A percentile compares a stretch with the other conserved stretches of the same genome.
Evolutionary conservation across 352 stramenopile species (phyloP).

Genomic region (Globisporangium nunn): DNA sequence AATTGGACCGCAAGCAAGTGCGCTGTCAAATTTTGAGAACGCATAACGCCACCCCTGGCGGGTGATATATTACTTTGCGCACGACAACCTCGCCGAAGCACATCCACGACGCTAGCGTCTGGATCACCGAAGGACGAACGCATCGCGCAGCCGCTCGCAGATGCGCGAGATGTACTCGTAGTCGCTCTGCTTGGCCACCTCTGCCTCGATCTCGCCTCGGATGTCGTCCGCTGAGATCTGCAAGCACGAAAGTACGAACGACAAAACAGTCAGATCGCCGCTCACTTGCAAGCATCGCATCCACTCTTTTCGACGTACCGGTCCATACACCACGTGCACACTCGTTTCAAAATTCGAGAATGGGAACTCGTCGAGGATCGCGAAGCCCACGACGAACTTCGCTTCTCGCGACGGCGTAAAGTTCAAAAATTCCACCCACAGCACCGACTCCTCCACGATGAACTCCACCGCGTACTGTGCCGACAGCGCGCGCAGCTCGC

Average conservation of each 20-base stretch:
- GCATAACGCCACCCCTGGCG: neutral
- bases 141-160: conserved; percentile 36
- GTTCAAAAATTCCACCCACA: conserved; percentile 66
- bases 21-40: neutral
- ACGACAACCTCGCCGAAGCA: neutral
- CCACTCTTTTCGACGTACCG: conserved; percentile 19
- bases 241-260: conserved; percentile 1
- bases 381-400: conserved; percentile 51
- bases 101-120: conserved; percentile 4
- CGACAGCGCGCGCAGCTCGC: conserved; percentile 52
- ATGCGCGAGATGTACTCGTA: conserved; percentile 56
- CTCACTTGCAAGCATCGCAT: neutral
- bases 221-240: conserved; percentile 49
- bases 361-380: conserved; percentile 38
- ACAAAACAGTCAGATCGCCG: neutral
- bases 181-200: conserved; percentile 24
- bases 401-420: conserved; percentile 26
- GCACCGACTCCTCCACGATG: conserved; percentile 25
- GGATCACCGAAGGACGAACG: conserved; percentile 30
- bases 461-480: conserved; percentile 43
- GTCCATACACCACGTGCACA: conserved; percentile 37
- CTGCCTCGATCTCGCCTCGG: conserved; percentile 29
- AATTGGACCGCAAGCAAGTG: conserved; percentile 5
- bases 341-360: conserved; percentile 39
- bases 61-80: neutral